Base-by-base conservation (phyloP, 495 filamentous ascomycete species). In the Daldinia concentrica region DNA sequence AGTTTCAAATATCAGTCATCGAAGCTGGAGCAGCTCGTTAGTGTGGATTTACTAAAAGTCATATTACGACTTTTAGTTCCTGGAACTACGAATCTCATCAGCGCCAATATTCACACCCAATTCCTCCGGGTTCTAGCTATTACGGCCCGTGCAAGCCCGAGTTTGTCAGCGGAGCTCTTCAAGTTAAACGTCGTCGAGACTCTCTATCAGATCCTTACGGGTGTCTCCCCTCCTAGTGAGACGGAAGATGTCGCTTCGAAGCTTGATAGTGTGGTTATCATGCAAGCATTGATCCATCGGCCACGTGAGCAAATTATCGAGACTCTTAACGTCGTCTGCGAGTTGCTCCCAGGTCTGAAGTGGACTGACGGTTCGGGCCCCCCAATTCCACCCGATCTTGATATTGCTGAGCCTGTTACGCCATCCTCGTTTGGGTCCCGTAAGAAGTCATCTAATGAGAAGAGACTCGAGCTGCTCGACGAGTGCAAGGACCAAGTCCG, bases 181-280 rank as follows among this genome's bases (percentile, higher is more conserved):
- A 96, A 94, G 81, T 93, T 98, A 91, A 93, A 97, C 74, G 91
- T 99, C 50, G 95, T 98, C 17, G 95, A 99, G 77, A 99, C 95
- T 1, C 86, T 99, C 11, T 98, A 97, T 78, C 95, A 99, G 78
- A 99, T 98, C 39, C 81, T 99, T 66, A 99, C 96, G 1, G 95
- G 96, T 36, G 92, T 99, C 0, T 99, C 95, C 0, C 92, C 95
- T 6, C 95, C 95, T 24, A 87, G 83, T 71, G 91, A 91, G 45
- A 86, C 85, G 5, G 92, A 96, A 17, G 91, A 95, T 76, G 86
- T 92, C 32, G 91, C 92, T n/a, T 87, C 86, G 26, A 97, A 95
- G 80, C 93, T 98, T 76, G 95, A 98, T 81, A 97, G 92, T 76
- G 95, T 98, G 29, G 89, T 99, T 55, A 94, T 98, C 79, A 98